A percentile compares a stretch with the other conserved stretches of the same genome.
Conservation (phyloP, 2,329 filamentous ascomycete genomes). For the Septoria petroselini region DNA sequence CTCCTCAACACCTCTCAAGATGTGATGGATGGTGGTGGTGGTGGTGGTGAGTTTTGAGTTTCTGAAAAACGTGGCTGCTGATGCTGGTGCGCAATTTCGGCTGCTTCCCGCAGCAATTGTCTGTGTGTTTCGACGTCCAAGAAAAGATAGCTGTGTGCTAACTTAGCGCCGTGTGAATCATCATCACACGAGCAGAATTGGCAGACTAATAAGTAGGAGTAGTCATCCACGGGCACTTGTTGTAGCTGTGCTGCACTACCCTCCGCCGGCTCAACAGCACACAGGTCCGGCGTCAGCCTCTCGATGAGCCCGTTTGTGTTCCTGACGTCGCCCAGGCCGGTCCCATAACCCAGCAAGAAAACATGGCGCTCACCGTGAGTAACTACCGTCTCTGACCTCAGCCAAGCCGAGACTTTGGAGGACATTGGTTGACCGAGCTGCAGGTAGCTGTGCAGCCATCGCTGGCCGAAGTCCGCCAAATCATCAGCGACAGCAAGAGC, state of each 20-base stretch:
- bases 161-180: too few species aligned
- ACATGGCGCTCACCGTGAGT: constrained; percentile 19
- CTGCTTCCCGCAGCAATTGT: too few species aligned
- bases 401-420: constrained; percentile 3
- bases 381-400: constrained; percentile 1
- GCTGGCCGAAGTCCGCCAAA: constrained; percentile 57
- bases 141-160: too few species aligned
- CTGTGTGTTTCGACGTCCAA: too few species aligned
- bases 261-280: too few species aligned
- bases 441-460: constrained; percentile 57
- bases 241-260: too few species aligned
- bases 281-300: constrained; percentile 9
- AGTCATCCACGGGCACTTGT: too few species aligned
- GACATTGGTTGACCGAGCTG: constrained; percentile 12
- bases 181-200: too few species aligned
- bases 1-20: constrained; percentile 5
- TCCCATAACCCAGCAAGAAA: constrained; percentile 25
- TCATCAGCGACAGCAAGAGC: constrained; percentile 52
- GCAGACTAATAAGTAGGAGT: not conserved
- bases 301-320: constrained; percentile 32
- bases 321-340: constrained; percentile 35
- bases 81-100: too few species aligned
- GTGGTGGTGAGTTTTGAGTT: not conserved
- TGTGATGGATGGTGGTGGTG: not conserved
- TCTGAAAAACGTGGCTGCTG: not conserved